phyloP scores from a whole-genome alignment of 768 basidiomycete genomes.

The Russula virescens region DNA sequence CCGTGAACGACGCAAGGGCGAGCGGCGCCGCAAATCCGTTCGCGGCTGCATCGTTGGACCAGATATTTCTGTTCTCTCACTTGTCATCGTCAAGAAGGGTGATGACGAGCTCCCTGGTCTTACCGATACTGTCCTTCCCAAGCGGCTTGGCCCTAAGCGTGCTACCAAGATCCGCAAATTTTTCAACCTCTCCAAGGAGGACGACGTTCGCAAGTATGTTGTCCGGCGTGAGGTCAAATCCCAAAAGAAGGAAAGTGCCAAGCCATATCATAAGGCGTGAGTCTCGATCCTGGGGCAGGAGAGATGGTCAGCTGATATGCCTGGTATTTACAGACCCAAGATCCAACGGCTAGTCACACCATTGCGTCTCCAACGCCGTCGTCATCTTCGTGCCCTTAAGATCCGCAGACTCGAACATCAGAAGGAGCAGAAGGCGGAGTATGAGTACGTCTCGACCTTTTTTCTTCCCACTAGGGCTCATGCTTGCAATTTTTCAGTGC shows the following conservation, averaged over 20 bases:
- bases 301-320: neutral
- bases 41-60: conserved; percentile 97
- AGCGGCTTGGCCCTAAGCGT: conserved; percentile 94
- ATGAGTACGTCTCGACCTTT: conserved; percentile 54
- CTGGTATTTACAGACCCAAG: conserved; percentile 59
- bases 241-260: conserved; percentile 81
- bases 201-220: conserved; percentile 98
- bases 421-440: conserved; percentile 94
- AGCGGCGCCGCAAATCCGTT: conserved; percentile 98
- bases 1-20: conserved; percentile 84
- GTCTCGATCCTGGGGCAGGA: conserved; percentile 32
- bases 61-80: conserved; percentile 91
- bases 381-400: conserved; percentile 85
- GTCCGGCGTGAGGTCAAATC: conserved; percentile 87
- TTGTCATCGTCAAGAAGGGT: conserved; percentile 96
- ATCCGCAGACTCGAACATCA: conserved; percentile 82
- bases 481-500: conserved; percentile 34
- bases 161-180: conserved; percentile 95
- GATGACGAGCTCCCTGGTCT: conserved; percentile 85
- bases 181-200: conserved; percentile 97
- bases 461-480: neutral
- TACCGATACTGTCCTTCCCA: conserved; percentile 89
- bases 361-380: conserved; percentile 90
- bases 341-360: conserved; percentile 97
- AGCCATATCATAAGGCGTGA: conserved; percentile 96